A percentile compares a stretch with the other conserved stretches of the same genome.
These are phyloP conservation scores for Clathrus columnatus DNA, from an alignment of 768 basidiomycete genomes.

Conservation along the genomic window DNA sequence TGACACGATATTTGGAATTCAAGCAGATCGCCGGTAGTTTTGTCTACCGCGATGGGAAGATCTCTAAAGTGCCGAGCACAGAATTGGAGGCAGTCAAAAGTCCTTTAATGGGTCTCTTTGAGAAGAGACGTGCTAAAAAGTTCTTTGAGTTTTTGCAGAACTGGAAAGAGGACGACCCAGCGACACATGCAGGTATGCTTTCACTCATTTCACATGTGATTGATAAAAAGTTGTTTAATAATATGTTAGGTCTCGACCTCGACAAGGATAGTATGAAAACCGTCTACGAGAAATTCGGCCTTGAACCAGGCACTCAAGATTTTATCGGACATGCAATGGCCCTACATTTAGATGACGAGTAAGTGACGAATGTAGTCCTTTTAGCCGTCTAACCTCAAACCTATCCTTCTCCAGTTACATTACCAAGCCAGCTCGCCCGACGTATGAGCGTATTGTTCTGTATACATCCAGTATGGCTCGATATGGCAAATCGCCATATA, in stretches of 20 bases:
- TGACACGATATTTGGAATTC: conserved; percentile 97
- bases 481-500: conserved; percentile 99
- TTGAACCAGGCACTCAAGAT: conserved; percentile 96
- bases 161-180: conserved; percentile 93
- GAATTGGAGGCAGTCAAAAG: conserved; percentile 95
- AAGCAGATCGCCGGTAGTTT: conserved; percentile 99
- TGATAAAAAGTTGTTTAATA: not conserved
- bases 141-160: conserved; percentile 96
- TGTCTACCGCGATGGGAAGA: conserved; percentile 93
- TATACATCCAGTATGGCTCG: conserved; percentile 99
- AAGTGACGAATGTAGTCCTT: conserved; percentile 25
- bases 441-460: conserved; percentile 91
- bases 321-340: conserved; percentile 99
- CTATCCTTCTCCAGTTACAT: conserved; percentile 59
- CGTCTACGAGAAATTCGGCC: conserved; percentile 94
- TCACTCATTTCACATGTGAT: not conserved
- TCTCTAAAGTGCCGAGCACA: conserved; percentile 95
- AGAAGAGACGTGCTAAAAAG: conserved; percentile 96
- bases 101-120: conserved; percentile 97
- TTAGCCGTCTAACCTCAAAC: conserved; percentile 2
- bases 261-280: conserved; percentile 89
- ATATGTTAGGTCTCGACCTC: conserved; percentile 63
- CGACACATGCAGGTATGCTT: conserved; percentile 63
- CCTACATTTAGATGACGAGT: conserved; percentile 96
- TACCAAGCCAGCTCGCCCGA: conserved; percentile 78